Percentiles rank a stretch among this genome's conserved stretches.
Conservation (phyloP, 2,329 filamentous ascomycete genomes). For the Colletotrichum sp. region DNA sequence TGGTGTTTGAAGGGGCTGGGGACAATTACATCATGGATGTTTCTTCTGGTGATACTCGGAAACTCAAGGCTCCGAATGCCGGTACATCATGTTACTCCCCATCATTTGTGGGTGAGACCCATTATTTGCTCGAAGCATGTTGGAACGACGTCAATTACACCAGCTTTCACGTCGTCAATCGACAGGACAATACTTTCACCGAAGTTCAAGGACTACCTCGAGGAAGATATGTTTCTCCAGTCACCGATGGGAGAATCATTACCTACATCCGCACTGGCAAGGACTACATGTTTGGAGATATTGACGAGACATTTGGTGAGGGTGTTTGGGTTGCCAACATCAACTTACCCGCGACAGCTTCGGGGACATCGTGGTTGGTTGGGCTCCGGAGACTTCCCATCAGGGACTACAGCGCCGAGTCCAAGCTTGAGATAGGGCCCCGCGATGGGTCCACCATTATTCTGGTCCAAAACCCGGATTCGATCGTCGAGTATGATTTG, state of each 20-base stretch:
- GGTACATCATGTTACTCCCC: not conserved
- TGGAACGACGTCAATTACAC: not conserved
- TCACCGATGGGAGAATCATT: not conserved
- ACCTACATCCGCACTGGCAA: not conserved
- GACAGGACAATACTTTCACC: not conserved
- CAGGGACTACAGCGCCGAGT: fast-evolving
- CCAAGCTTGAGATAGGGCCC: not conserved
- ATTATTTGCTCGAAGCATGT: not conserved
- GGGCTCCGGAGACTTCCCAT: not conserved
- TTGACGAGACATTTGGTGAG: not conserved
- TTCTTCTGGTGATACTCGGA: fast-evolving
- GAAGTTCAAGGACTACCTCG: not conserved
- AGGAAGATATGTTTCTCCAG: not conserved
- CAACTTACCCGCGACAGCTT: fast-evolving
- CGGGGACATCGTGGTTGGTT: fast-evolving
- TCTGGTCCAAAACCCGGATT: not conserved
- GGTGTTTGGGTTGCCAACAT: not conserved
- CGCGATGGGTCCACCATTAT: not conserved
- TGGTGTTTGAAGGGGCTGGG: not conserved
- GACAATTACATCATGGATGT: not conserved
- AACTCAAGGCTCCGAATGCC: fast-evolving
- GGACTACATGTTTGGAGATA: not conserved
- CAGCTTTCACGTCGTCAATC: not conserved
- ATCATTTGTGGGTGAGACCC: not conserved
- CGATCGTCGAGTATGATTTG: not conserved